Conservation (phyloP, 129 eudicot species). For the Ambrosia artemisiifolia region DNA sequence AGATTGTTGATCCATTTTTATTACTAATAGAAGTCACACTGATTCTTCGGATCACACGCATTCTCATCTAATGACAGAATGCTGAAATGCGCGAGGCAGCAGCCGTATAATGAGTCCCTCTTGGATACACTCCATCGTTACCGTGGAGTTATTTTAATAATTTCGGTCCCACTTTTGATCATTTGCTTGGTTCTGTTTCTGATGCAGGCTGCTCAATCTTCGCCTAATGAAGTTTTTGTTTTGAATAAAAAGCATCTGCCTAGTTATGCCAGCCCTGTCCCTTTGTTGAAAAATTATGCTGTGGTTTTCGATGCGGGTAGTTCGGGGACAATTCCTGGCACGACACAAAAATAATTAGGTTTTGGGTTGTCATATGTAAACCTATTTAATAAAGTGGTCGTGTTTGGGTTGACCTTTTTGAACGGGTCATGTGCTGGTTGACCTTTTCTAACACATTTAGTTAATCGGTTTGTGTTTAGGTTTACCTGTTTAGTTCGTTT, state of each 20-base stretch:
- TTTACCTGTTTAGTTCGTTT: neutral
- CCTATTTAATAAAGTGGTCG: neutral
- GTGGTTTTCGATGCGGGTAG: slow-evolving; percentile 89
- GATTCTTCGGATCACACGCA: slow-evolving; percentile 40
- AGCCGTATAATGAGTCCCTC: slow-evolving; percentile 30
- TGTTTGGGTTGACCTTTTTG: neutral
- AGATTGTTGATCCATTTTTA: no score
- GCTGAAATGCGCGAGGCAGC: slow-evolving; percentile 45
- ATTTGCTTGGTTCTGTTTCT: slow-evolving; percentile 54
- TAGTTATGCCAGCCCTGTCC: neutral
- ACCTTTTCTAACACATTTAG: no score
- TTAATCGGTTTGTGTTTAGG: neutral
- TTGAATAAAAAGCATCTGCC: slow-evolving; percentile 43
- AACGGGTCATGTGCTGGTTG: neutral
- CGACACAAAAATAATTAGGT: neutral
- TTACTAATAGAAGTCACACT: no score
- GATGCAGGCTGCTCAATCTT: slow-evolving; percentile 39
- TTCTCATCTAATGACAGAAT: slow-evolving; percentile 45
- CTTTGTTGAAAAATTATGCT: slow-evolving; percentile 37
- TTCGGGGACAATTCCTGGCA: slow-evolving; percentile 39
- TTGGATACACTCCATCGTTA: slow-evolving; percentile 40
- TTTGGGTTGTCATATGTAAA: neutral
- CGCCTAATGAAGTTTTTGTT: slow-evolving; percentile 20
- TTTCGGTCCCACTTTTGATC: slow-evolving; percentile 52
- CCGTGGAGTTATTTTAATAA: slow-evolving; percentile 48